Conservation (phyloP, 2,329 filamentous ascomycete species). For the Fusarium chuoi region DNA sequence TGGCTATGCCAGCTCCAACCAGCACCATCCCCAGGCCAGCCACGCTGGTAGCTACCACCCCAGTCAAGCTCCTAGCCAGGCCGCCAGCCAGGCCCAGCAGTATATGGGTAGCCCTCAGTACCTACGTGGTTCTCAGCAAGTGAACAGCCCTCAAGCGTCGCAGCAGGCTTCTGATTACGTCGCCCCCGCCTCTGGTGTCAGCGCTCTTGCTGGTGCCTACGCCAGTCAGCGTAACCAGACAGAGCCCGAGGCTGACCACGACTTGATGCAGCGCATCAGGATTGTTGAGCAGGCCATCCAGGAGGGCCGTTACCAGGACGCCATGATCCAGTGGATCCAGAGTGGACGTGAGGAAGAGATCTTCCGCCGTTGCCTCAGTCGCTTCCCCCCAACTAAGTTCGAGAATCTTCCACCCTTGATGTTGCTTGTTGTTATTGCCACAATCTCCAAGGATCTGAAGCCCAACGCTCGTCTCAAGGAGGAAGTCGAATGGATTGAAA, state of each 20-base stretch:
- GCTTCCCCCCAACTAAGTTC: constrained; percentile 55
- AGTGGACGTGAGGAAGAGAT: constrained; percentile 70
- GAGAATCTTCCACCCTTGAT: constrained; percentile 69
- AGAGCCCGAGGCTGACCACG: constrained; percentile 55
- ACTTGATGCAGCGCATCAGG: constrained; percentile 66
- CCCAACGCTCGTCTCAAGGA: constrained; percentile 62
- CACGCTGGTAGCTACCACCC: constrained; percentile 49
- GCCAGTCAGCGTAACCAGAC: constrained; percentile 50
- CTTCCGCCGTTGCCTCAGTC: constrained; percentile 60
- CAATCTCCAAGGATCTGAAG: constrained; percentile 68
- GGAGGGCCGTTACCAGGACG: constrained; percentile 69
- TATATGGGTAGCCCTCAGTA: constrained; percentile 53
- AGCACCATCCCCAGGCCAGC: constrained; percentile 40
- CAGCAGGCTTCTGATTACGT: constrained; percentile 49
- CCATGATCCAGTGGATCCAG: constrained; percentile 75
- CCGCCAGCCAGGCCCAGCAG: constrained; percentile 46
- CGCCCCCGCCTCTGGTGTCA: constrained; percentile 46
- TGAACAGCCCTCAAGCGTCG: constrained; percentile 50
- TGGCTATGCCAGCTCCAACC: constrained; percentile 42
- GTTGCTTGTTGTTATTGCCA: constrained; percentile 72
- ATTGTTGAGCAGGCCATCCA: constrained; percentile 71
- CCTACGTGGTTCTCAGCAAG: constrained; percentile 47
- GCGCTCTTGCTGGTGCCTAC: constrained; percentile 50
- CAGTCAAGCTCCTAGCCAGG: constrained; percentile 50
- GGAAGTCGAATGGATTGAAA: constrained; percentile 70